Conservation (phyloP, 208 protist genomes). For the Naegleria fowleri region DNA sequence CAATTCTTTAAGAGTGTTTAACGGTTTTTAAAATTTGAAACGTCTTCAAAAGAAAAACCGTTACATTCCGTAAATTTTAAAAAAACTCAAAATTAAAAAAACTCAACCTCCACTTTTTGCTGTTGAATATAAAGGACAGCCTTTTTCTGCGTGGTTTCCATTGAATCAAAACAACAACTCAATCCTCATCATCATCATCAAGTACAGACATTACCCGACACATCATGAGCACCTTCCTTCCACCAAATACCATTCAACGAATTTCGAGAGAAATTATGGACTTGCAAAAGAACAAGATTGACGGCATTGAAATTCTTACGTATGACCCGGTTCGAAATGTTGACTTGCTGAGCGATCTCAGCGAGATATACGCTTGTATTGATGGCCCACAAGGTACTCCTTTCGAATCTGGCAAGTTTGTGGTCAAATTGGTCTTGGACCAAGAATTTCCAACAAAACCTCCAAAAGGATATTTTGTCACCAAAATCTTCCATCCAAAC, state of each 20-base stretch:
- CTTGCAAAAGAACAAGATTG: conserved; percentile 46
- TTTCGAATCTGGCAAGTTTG: conserved; percentile 85
- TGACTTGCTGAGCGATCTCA: conserved; percentile 76
- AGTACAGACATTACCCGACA: too few relatives aligned
- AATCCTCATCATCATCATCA: too few relatives aligned
- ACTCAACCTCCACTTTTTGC: too few relatives aligned
- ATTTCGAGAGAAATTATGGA: conserved; percentile 54
- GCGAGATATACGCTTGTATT: conserved; percentile 79
- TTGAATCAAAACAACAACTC: too few relatives aligned
- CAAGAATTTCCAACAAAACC: conserved; percentile 86
- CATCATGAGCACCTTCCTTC: conserved; percentile 29
- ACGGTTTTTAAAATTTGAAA: too few relatives aligned
- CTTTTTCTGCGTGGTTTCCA: too few relatives aligned
- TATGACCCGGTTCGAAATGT: not conserved
- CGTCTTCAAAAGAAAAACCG: too few relatives aligned
- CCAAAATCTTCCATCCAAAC: conserved; percentile 98
- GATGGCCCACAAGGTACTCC: conserved; percentile 88
- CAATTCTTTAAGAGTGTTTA: too few relatives aligned
- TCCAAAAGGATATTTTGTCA: conserved; percentile 93
- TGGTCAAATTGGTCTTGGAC: conserved; percentile 77
- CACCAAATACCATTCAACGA: conserved; percentile 46
- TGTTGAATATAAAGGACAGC: too few relatives aligned
- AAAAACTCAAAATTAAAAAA: too few relatives aligned
- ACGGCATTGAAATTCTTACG: conserved; percentile 69
- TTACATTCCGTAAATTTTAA: too few relatives aligned